Evolutionary conservation across 257 asterid genomes (phyloP).

Genomic region (Lycium ferocissimum): DNA sequence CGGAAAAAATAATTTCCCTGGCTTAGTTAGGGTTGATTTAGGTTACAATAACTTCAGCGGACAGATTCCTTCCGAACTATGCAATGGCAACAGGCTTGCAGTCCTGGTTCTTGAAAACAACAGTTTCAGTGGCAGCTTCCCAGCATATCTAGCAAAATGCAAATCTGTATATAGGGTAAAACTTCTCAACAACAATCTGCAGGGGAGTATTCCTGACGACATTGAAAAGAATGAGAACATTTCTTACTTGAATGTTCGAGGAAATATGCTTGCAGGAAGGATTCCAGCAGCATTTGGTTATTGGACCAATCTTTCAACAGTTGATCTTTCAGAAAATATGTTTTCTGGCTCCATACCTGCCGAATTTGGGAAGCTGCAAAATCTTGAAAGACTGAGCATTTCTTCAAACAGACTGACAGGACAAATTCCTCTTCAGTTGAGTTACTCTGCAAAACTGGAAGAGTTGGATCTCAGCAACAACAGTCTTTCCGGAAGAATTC

Average conservation of each 20-base stretch:
- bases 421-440: slow-evolving; percentile 49
- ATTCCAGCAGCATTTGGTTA: slow-evolving; percentile 47
- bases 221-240: slow-evolving; percentile 44
- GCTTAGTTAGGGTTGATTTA: slow-evolving; percentile 51
- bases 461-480: slow-evolving; percentile 52
- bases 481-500: slow-evolving; percentile 46
- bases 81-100: slow-evolving; percentile 44
- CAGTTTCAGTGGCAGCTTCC: slow-evolving; percentile 45
- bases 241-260: slow-evolving; percentile 42
- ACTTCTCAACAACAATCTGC: slow-evolving; percentile 45
- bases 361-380: slow-evolving; percentile 46
- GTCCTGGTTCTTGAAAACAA: slow-evolving; percentile 49
- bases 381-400: slow-evolving; percentile 43
- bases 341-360: slow-evolving; percentile 55
- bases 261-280: slow-evolving; percentile 49
- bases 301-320: slow-evolving; percentile 54
- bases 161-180: slow-evolving; percentile 46
- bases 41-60: slow-evolving; percentile 50
- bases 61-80: slow-evolving; percentile 45
- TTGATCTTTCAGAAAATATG: slow-evolving; percentile 51
- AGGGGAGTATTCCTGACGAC: slow-evolving; percentile 48
- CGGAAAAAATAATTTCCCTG: slow-evolving; percentile 45
- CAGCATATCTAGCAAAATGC: slow-evolving; percentile 45
- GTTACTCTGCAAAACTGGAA: slow-evolving; percentile 38
- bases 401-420: slow-evolving; percentile 56